Base-by-base conservation (phyloP, 164 flowering plant genomes). In the Paratinospora sagittata region DNA sequence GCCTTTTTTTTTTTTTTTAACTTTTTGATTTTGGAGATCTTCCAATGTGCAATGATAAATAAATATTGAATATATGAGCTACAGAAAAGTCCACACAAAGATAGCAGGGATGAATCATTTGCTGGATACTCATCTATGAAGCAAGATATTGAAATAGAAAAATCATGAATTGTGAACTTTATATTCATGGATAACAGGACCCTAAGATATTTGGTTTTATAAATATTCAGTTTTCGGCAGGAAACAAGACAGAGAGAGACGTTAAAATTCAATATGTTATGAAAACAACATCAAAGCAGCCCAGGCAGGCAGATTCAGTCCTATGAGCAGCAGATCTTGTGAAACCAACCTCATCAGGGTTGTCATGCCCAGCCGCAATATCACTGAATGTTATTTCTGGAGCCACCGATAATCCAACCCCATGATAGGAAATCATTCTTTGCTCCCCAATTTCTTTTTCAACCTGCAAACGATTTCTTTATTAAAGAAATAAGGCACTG, bases 391-490 rank as follows among this genome's bases (percentile, higher is more conserved):
- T 84, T 63, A 90, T 82, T 75, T 82, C 85, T 67, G 89, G 87
- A 63, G 78, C 88, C 49, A 85, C 89, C 3, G 97, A 95, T 76
- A 95, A 39, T 65, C 97, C 98, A 76, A 77, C 77, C 49, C 97
- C 98, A 81, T 86, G 89, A 76, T 85, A 95, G 69, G 89, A 75
- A 45, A 95, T 76, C 63, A 85, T 71, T 80, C 98, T 83, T 75
- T 65, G 85, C 82, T 95, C 98, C 76, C 98, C 97, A 71, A 95
- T 89, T 76, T 90, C 92, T 80, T 87, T 95, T 74, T 90, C 94
- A 19, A 95, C 97, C 98, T 95, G 83, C 16, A 49, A 62, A 70
- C 72, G 26, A 33, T 39, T 63, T 47, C 17, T 26, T 39, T 27
- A 8, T 26, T 26, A 9, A 24, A 39, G 69, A 67, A 37, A 77